Evolutionary conservation across 345 rosid genomes (phyloP), one percentile per base, ranked within the genome.

Genomic region (Salix udensis): DNA sequence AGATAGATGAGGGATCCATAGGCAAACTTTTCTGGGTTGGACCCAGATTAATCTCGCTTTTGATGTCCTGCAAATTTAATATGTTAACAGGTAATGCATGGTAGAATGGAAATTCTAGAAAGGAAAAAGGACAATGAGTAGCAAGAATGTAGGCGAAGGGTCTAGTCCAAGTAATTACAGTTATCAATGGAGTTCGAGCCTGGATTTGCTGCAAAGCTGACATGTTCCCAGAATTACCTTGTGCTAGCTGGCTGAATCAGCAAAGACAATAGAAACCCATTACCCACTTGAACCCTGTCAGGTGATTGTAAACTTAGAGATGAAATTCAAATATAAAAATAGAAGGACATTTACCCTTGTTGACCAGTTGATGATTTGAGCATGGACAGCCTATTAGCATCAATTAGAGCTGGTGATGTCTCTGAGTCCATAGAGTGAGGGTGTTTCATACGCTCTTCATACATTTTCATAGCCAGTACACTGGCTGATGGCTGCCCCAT

Each of bases 391-490:
- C 90, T 85, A 64, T 84, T 87, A 76, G 89, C 82, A 85, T 90
- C 91, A 48, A 85, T 74, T n/a, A 82, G 40, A 73, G 88, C 82
- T 31, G 86, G 76, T 11, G 92, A 87, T 58, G 92, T 82, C 67
- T 85, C 94, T 15, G 85, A 77, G 72, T 88, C 89, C 81, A 87
- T 46, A 15, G 84, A 81, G 81, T 88, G 85, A 30, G 91, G 81
- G 72, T 84, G 79, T 74, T 87, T 87, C 85, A 85, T 84, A 9
- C 87, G 87, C 62, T 88, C 92, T 84, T 88, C 92, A 72, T 87
- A 85, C 82, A 88, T 81, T 80, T 86, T 88, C 89, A 87, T 85
- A 60, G 94, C 91, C 85, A 87, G 76, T 23, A 85, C 80, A 81
- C 88, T 86, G 36, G 91, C 83, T 26, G 91, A 82, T 77, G 90